Evolutionary conservation across 495 filamentous ascomycete species (phyloP).

Genomic region (Polyplosphaeria fusca): DNA sequence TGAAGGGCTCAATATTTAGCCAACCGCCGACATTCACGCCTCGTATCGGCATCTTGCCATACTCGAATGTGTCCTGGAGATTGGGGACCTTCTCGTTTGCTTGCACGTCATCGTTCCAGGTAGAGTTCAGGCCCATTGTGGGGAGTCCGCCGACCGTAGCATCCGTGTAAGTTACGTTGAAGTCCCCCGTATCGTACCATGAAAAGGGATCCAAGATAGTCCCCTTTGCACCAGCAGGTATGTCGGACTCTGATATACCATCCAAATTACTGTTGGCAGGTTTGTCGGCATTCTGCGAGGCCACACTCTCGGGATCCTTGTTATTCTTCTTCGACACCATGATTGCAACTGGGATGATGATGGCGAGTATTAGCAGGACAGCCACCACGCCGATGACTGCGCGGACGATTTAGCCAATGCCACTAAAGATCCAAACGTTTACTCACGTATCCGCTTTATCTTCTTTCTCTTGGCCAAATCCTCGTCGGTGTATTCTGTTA

Average conservation of each 20-base stretch:
- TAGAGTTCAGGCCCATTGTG: conserved; percentile 82
- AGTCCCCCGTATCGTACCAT: conserved; percentile 88
- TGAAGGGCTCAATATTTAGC: conserved; percentile 92
- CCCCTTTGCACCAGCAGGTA: conserved; percentile 67
- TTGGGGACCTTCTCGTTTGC: conserved; percentile 78
- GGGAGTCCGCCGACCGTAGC: conserved; percentile 79
- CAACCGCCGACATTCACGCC: conserved; percentile 95
- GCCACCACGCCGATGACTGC: conserved; percentile 54
- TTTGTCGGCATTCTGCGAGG: conserved; percentile 37
- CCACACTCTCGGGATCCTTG: conserved; percentile 21
- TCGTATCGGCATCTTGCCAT: conserved; percentile 72
- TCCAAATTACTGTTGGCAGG: conserved; percentile 57
- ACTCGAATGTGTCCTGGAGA: conserved; percentile 70
- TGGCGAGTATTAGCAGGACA: conserved; percentile 63
- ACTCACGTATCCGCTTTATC: conserved; percentile 36
- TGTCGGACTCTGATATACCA: conserved; percentile 56
- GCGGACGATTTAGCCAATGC: too few relatives aligned
- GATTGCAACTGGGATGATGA: conserved; percentile 70
- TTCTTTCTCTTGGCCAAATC: conserved; percentile 34
- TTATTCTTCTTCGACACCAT: conserved; percentile 61
- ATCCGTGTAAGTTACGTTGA: conserved; percentile 92
- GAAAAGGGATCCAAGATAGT: conserved; percentile 84
- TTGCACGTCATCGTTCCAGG: conserved; percentile 78
- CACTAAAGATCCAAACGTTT: not conserved
- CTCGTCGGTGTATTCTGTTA: conserved; percentile 35